Evolutionary conservation across 768 basidiomycete genomes (phyloP).

Genomic region (Suillus bovinus): DNA sequence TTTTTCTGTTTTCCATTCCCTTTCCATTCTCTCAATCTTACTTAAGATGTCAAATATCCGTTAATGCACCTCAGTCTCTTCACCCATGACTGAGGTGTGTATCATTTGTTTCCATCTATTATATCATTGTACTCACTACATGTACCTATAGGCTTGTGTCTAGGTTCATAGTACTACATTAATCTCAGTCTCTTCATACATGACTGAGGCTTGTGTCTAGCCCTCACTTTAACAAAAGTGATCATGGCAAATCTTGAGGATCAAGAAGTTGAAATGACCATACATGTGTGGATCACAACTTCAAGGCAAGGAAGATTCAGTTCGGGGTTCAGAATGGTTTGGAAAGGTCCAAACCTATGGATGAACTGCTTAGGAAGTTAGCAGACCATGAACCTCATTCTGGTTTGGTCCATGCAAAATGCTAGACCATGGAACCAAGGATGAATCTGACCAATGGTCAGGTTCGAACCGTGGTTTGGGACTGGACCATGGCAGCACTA

Average conservation of each 20-base stretch:
- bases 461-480: neutral
- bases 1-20: no score
- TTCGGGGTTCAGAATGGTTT: neutral
- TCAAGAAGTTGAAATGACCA: neutral
- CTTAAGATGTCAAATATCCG: no score
- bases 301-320: neutral
- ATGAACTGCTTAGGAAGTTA: neutral
- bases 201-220: no score
- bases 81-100: no score
- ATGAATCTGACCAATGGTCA: neutral
- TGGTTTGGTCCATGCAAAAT: neutral
- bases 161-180: no score
- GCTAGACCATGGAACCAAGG: neutral
- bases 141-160: no score
- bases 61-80: no score
- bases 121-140: no score
- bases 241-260: neutral
- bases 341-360: neutral
- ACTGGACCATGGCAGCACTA: neutral
- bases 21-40: no score
- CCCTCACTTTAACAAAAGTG: neutral
- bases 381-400: neutral
- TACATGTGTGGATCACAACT: no score
- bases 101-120: no score
- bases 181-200: no score